These are phyloP conservation scores for Saturnispora kantuleensis DNA, from an alignment of 805 yeast species.

Conservation along the genomic window DNA sequence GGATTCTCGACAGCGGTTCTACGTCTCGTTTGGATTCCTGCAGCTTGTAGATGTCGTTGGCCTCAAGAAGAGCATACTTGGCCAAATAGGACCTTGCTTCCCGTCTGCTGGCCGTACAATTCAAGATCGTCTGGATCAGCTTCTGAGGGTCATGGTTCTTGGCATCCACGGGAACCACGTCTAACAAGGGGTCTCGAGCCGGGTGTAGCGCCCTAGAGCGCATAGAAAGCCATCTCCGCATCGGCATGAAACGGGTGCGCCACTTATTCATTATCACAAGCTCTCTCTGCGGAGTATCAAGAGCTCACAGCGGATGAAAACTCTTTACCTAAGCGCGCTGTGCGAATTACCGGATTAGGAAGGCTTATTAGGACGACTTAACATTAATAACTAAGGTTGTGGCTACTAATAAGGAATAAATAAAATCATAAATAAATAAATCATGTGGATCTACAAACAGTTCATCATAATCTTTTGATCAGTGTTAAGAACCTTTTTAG, in stretches of 20 bases:
- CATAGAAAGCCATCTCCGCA: no score
- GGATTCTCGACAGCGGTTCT: not conserved
- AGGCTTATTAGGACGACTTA: not conserved
- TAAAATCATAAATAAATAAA: constrained; percentile 10
- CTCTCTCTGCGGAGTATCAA: not conserved
- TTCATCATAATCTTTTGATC: constrained; percentile 6
- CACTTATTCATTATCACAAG: no score
- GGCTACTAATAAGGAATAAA: constrained; percentile 8
- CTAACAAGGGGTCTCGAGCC: no score
- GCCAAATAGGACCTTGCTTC: constrained; percentile 77
- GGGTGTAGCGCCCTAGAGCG: no score
- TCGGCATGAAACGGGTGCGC: no score
- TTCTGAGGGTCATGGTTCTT: constrained; percentile 39
- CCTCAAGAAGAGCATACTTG: constrained; percentile 47
- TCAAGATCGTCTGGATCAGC: constrained; percentile 71
- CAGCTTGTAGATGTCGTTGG: constrained; percentile 24
- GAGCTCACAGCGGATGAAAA: not conserved
- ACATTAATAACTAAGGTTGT: not conserved
- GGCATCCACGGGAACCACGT: no score
- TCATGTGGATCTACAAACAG: constrained; percentile 6
- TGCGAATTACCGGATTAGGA: constrained; percentile 2
- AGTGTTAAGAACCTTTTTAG: constrained; percentile 25
- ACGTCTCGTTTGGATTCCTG: not conserved
- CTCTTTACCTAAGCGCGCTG: constrained; percentile 1
- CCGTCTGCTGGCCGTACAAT: constrained; percentile 87